Percentiles rank a stretch among this genome's conserved stretches.
Evolutionary conservation across 345 rosid genomes (phyloP).

Genomic region (Limnanthes douglasii): DNA sequence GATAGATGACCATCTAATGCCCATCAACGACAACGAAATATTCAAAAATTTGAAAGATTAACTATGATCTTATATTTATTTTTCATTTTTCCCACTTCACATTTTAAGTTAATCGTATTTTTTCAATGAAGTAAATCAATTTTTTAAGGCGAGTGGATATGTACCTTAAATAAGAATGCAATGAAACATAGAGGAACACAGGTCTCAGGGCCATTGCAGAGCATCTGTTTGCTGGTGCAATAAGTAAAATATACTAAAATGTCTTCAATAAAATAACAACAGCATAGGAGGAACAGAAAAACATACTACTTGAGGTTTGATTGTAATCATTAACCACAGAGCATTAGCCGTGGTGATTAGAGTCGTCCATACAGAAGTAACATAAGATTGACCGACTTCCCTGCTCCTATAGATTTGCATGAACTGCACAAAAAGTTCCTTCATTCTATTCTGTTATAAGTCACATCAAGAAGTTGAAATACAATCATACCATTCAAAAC

Average conservation of each 20-base stretch:
- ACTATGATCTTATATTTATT: not conserved
- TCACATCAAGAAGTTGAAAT: too few relatives aligned
- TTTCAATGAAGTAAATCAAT: too few relatives aligned
- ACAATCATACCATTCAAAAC: not conserved
- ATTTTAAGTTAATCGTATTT: not conserved
- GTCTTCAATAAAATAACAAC: not conserved
- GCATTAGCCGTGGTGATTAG: conserved; percentile 41
- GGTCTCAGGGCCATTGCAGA: conserved; percentile 72
- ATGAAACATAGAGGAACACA: conserved; percentile 51
- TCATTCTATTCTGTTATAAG: conserved; percentile 19
- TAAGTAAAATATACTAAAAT: too few relatives aligned
- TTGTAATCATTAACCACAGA: conserved; percentile 35
- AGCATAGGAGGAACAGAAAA: not conserved
- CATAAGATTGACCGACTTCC: conserved; percentile 64
- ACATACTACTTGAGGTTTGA: conserved; percentile 56
- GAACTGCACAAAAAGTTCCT: conserved; percentile 17
- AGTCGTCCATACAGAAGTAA: conserved; percentile 53
- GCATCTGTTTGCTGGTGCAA: too few relatives aligned
- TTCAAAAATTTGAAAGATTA: too few relatives aligned
- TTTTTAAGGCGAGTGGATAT: not conserved
- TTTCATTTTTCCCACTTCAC: not conserved
- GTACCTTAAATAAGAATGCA: conserved; percentile 50
- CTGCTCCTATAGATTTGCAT: conserved; percentile 60
- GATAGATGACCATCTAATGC: conserved; percentile 46
- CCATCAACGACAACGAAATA: conserved; percentile 30